Percentiles rank a stretch among this genome's conserved stretches.
phyloP scores from a whole-genome alignment of 1,284 basidiomycete genomes.

The Apiotrichum brassicae region DNA sequence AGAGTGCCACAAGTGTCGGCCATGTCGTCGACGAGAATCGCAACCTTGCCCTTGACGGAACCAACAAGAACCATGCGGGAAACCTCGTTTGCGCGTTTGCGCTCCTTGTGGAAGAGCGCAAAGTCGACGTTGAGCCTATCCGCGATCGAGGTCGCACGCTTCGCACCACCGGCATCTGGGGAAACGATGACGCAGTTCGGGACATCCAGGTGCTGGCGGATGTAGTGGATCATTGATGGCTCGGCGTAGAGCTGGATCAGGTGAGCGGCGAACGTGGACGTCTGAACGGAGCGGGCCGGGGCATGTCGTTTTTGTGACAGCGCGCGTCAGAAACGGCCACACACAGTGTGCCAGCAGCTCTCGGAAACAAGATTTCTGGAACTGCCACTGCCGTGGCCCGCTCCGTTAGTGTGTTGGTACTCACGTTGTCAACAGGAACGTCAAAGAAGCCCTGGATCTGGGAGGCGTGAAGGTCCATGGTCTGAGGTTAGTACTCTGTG shows the following conservation, averaged over 20 bases:
- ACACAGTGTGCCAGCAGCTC: not conserved
- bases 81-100: constrained; percentile 98
- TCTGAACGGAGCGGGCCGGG: not conserved
- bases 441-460: constrained; percentile 99
- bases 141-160: constrained; percentile 95
- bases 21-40: constrained; percentile 99
- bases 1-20: constrained; percentile 98
- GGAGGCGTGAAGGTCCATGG: constrained; percentile 96
- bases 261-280: not conserved
- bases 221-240: constrained; percentile 91
- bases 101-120: constrained; percentile 99
- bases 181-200: constrained; percentile 92
- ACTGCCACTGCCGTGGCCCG: not conserved
- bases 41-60: constrained; percentile 84
- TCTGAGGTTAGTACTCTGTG: constrained; percentile 53
- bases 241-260: constrained; percentile 74
- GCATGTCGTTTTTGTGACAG: not conserved
- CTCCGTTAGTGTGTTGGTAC: constrained; percentile 45
- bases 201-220: constrained; percentile 83
- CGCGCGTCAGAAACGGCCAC: not conserved
- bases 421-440: constrained; percentile 98
- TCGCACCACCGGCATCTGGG: constrained; percentile 97
- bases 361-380: not conserved
- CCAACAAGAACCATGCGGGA: constrained; percentile 99
- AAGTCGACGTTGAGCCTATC: constrained; percentile 96